Conservation (phyloP, 1,284 basidiomycete species). For the Rhodotorula sp. region DNA sequence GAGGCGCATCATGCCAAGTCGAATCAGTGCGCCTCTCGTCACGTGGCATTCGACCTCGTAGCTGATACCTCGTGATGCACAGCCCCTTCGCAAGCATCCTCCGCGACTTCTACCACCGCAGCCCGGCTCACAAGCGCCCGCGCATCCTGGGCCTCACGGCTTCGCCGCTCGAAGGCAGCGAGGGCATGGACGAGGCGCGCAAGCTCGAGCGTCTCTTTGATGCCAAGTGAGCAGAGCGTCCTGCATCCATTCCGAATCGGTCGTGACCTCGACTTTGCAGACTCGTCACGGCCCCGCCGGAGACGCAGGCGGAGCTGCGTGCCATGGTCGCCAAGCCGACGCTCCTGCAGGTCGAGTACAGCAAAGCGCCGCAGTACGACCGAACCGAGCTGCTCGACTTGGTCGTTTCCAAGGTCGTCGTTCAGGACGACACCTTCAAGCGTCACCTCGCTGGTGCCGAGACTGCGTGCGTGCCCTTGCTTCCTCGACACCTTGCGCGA, state of each 20-base stretch:
- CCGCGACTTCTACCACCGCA: conserved; percentile 24
- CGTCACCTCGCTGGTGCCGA: not conserved
- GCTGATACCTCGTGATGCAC: not conserved
- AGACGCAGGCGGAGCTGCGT: conserved; percentile 13
- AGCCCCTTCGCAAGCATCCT: conserved; percentile 23
- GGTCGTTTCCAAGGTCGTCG: conserved; percentile 1
- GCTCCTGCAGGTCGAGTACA: conserved; percentile 1
- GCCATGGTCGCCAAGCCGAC: conserved; percentile 16
- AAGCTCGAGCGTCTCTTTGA: conserved; percentile 18
- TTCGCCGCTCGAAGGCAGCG: conserved; percentile 28
- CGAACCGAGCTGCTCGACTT: not conserved
- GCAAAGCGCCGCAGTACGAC: conserved; percentile 1
- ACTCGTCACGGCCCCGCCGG: conserved; percentile 18
- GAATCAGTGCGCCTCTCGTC: conserved; percentile 24
- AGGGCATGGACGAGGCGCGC: conserved; percentile 8
- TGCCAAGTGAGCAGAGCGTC: conserved; percentile 7
- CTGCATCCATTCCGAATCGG: too few species aligned
- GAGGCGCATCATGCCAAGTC: conserved; percentile 39
- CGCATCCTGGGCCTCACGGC: conserved; percentile 40
- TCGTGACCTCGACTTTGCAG: not conserved
- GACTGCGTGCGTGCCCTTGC: not conserved
- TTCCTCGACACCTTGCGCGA: too few species aligned
- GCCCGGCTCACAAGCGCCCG: conserved; percentile 9
- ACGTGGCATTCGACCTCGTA: rapidly evolving
- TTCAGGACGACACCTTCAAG: conserved; percentile 9